Percentiles rank a stretch among this genome's conserved stretches.
phyloP scores from a whole-genome alignment of 768 basidiomycete genomes.

The Chalciporus piperatus region DNA sequence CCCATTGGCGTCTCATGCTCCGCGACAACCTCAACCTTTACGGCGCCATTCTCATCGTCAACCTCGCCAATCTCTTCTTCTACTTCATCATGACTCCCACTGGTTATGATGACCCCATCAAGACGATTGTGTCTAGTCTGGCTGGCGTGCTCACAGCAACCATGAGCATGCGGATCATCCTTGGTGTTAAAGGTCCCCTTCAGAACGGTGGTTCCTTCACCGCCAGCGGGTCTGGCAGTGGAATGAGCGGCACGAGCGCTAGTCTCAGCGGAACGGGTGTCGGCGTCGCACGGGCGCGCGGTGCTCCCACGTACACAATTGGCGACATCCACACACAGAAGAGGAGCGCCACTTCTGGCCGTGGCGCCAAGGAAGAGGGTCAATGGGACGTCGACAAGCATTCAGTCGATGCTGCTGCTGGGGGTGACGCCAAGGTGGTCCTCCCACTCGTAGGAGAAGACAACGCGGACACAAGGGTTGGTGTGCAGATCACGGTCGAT shows the following conservation, averaged over 20 bases:
- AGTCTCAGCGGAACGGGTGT: slow-evolving; percentile 27
- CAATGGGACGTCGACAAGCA: slow-evolving; percentile 36
- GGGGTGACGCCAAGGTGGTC: slow-evolving; percentile 35
- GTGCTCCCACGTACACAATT: slow-evolving; percentile 37
- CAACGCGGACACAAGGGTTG: slow-evolving; percentile 30
- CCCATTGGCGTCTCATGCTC: slow-evolving; percentile 84
- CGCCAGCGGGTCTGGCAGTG: slow-evolving; percentile 41
- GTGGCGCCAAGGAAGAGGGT: slow-evolving; percentile 38
- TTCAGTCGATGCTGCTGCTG: slow-evolving; percentile 36
- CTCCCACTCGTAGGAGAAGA: slow-evolving; percentile 35
- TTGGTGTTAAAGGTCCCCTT: slow-evolving; percentile 76
- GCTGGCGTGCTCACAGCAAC: slow-evolving; percentile 83
- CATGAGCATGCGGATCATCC: slow-evolving; percentile 85
- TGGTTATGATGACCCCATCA: slow-evolving; percentile 60
- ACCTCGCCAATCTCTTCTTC: slow-evolving; percentile 81
- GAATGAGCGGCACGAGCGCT: slow-evolving; percentile 48
- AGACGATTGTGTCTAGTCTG: slow-evolving; percentile 83
- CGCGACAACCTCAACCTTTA: slow-evolving; percentile 88
- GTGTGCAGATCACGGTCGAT: slow-evolving; percentile 61
- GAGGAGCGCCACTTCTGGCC: slow-evolving; percentile 45
- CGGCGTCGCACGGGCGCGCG: slow-evolving; percentile 28
- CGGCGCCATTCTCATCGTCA: slow-evolving; percentile 74
- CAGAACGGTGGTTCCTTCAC: slow-evolving; percentile 69
- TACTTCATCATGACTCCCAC: slow-evolving; percentile 81
- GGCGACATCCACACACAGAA: slow-evolving; percentile 51